Evolutionary conservation across 345 rosid species (phyloP).

Genomic region (Arabis alpina): DNA sequence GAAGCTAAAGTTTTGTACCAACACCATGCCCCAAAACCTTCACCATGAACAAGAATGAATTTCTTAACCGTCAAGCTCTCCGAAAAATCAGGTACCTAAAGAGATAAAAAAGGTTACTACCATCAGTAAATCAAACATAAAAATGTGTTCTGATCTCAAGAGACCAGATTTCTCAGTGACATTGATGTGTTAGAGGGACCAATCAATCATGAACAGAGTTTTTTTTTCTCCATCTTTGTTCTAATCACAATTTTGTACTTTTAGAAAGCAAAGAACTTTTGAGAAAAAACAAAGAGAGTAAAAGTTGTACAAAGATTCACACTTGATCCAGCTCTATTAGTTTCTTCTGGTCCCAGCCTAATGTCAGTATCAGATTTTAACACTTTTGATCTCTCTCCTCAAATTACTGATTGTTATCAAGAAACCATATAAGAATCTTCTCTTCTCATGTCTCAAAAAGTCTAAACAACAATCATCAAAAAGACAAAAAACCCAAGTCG

Average conservation of each 20-base stretch:
- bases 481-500: conserved; percentile 4
- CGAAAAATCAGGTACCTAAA: conserved; percentile 60
- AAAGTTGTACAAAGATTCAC: not conserved
- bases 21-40: conserved; percentile 98
- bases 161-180: not conserved
- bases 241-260: conserved; percentile 3
- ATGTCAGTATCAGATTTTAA: conserved; percentile 24
- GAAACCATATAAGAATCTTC: conserved; percentile 17
- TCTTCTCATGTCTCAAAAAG: not conserved
- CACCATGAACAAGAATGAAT: conserved; percentile 81
- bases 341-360: conserved; percentile 27
- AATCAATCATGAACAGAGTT: not conserved
- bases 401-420: not conserved
- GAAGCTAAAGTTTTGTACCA: conserved; percentile 89
- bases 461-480: conserved; percentile 14
- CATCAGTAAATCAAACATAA: conserved; percentile 10
- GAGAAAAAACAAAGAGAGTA: conserved; percentile 4
- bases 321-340: not conserved
- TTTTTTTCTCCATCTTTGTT: conserved; percentile 5
- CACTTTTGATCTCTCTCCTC: conserved; percentile 1
- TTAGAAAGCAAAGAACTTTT: not conserved
- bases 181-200: not conserved
- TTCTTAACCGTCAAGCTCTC: conserved; percentile 66
- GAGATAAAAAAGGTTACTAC: not conserved
- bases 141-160: not conserved